These are phyloP conservation scores for Dendrobium officinale DNA, from an alignment of 106 monocot species.

Conservation along the genomic window DNA sequence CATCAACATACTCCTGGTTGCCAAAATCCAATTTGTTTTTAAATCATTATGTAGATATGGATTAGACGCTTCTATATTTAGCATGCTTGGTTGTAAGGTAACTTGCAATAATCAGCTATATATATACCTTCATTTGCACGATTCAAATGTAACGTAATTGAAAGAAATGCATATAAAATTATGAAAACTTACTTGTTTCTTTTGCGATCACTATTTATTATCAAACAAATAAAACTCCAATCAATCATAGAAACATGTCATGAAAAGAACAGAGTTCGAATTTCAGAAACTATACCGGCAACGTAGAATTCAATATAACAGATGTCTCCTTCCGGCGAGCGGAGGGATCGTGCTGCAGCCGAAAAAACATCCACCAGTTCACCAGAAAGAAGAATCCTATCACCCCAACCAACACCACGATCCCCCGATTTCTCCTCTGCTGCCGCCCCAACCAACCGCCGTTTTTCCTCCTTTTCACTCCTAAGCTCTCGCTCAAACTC, in stretches of 20 bases:
- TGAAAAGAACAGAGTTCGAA: not conserved
- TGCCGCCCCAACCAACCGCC: not conserved
- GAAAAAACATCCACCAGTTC: slow-evolving; percentile 64
- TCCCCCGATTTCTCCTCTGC: slow-evolving; percentile 16
- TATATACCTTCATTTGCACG: not conserved
- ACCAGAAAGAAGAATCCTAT: slow-evolving; percentile 50
- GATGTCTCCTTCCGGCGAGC: not conserved
- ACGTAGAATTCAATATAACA: not conserved
- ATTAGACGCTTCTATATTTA: not conserved
- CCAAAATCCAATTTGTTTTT: not conserved
- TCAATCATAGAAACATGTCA: not conserved
- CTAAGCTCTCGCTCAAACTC: not conserved
- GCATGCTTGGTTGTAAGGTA: too few species aligned
- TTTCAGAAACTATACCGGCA: not conserved
- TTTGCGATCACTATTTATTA: not conserved
- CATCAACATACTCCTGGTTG: not conserved
- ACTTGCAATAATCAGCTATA: not conserved
- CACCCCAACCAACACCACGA: slow-evolving; percentile 27
- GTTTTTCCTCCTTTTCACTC: slow-evolving; percentile 12
- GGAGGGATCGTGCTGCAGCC: slow-evolving; percentile 18
- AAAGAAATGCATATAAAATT: not conserved
- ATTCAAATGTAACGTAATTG: not conserved
- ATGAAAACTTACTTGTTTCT: not conserved
- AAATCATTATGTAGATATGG: not conserved
- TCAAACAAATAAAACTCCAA: not conserved